phyloP scores from a whole-genome alignment of 1,284 basidiomycete genomes.

The Omphalotus olearius region DNA sequence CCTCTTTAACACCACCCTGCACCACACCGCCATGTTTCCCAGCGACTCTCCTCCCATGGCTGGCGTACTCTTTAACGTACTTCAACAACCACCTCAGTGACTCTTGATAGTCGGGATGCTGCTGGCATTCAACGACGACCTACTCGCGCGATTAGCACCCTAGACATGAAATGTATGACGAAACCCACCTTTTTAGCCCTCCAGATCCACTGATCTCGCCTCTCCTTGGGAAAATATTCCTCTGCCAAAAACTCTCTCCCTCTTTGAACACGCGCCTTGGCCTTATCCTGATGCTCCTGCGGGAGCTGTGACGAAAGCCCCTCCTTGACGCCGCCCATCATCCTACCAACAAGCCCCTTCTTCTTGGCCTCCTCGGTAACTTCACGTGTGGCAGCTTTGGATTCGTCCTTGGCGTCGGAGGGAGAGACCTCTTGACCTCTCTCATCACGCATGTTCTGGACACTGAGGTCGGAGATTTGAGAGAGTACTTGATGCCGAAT shows the following conservation, averaged over 20 bases:
- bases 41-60: conserved; percentile 51
- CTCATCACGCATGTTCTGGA: not conserved
- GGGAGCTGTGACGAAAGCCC: conserved; percentile 29
- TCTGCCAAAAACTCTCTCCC: conserved; percentile 66
- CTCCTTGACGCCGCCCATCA: conserved; percentile 30
- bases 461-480: too few relatives aligned
- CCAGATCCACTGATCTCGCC: conserved; percentile 80
- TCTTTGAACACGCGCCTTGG: conserved; percentile 46
- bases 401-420: not conserved
- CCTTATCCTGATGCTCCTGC: conserved; percentile 57
- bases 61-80: conserved; percentile 73
- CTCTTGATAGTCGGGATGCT: conserved; percentile 87
- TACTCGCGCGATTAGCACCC: conserved; percentile 27
- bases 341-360: conserved; percentile 41
- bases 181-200: conserved; percentile 69
- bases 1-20: conserved; percentile 21
- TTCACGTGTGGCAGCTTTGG: not conserved
- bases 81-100: conserved; percentile 75
- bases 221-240: conserved; percentile 85
- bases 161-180: not conserved
- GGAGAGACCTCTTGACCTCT: conserved; percentile 5
- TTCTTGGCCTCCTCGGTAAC: conserved; percentile 33
- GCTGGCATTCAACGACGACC: conserved; percentile 91
- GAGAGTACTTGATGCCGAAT: not conserved
- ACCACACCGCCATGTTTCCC: conserved; percentile 30